phyloP scores from a whole-genome alignment of 257 asterid species.

The Marsdenia floribunda region DNA sequence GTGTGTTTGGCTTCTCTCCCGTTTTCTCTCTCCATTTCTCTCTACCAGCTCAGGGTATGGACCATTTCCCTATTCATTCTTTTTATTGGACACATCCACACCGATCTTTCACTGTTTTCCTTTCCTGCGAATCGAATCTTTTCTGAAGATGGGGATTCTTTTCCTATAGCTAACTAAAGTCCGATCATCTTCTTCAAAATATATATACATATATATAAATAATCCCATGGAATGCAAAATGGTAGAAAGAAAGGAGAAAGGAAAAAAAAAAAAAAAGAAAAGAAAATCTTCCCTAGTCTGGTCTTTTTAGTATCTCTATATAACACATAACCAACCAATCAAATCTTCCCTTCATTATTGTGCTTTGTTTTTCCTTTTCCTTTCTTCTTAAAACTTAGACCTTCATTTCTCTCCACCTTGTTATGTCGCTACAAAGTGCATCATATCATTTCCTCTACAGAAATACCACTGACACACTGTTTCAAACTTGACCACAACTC shows the following conservation, averaged over 20 bases:
- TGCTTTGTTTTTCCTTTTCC: too few species aligned
- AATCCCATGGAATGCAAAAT: too few species aligned
- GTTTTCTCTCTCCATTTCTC: background rate
- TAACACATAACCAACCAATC: background rate
- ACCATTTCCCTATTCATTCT: constrained; percentile 1
- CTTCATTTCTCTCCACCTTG: too few species aligned
- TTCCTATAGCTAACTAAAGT: background rate
- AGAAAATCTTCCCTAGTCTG: background rate
- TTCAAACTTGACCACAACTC: too few species aligned
- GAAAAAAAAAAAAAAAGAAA: too few species aligned
- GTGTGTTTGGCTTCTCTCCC: background rate
- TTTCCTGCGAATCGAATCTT: constrained; percentile 11
- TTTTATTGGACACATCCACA: constrained; percentile 6
- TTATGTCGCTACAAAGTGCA: too few species aligned
- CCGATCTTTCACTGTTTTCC: constrained; percentile 9
- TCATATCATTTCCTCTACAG: too few species aligned
- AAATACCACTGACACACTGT: too few species aligned
- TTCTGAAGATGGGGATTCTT: constrained; percentile 4
- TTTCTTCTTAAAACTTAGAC: too few species aligned
- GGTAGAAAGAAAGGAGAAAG: background rate
- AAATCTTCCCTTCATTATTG: background rate
- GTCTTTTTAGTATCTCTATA: background rate
- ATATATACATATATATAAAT: too few species aligned
- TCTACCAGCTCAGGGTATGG: constrained; percentile 4
- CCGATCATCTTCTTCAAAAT: background rate